Evolutionary conservation across 2,329 filamentous ascomycete species (phyloP), one percentile per base, ranked within the genome.

Genomic region (Calonectria henricotiae): DNA sequence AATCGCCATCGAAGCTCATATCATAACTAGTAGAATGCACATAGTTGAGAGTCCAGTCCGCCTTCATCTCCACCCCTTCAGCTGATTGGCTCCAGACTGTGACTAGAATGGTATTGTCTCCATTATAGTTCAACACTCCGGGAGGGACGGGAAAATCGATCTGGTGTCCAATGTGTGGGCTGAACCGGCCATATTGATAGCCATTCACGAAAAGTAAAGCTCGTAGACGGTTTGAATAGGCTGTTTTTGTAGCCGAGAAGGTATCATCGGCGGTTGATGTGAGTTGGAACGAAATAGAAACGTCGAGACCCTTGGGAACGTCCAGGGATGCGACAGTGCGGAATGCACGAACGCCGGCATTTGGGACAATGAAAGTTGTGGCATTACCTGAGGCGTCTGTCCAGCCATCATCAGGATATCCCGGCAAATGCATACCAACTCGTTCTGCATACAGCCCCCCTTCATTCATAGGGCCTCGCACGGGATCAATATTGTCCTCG

Each of bases 131-230:
- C 9, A 91, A 78, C 5, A 91, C 82, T 0, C 90, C 89, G 0
- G 87, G 86, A 1, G 88, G 89, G 2, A 92, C 87, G 0, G 90
- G 89, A 74, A 89, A 92, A 17, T 85, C 82, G 17, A 87, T 83
- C 80, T 92, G 89, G 55, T 90, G 88, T 0, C 90, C 90, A 44
- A 92, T 89, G 61, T 87, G 85, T 0, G 89, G 89, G 69, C 88
- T 87, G 75, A 87, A 91, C 8, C 88, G 85, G 2, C 87, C 89
- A 73, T 90, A 91, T 75, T 91, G 89, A 74, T 91, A 92, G 0
- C 90, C 90, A 66, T 92, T 92, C n/a, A 91, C 85, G 66, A 89
- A 91, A 2, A 92, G 77, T 74, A 90, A 85, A 0, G 86, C 87
- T 12, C 90, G 84, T 3, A 84, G 72, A 20, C 78, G 80, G 73